Conservation (phyloP, 2,329 filamentous ascomycete species). For the Sarocladium strictum region DNA sequence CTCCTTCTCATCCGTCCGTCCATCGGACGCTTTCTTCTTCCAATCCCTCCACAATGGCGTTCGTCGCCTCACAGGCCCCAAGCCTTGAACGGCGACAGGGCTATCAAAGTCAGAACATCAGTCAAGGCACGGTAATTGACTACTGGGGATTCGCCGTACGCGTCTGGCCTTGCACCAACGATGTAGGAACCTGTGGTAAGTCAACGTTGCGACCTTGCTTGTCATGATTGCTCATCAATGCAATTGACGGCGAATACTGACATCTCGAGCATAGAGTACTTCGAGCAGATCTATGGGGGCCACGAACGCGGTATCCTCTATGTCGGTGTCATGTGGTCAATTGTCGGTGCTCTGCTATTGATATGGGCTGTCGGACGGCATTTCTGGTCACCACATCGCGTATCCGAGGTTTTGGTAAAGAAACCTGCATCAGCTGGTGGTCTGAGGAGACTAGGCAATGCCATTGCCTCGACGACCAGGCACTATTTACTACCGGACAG, state of each 20-base stretch:
- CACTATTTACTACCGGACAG: conserved; percentile 56
- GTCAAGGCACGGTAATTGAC: conserved; percentile 15
- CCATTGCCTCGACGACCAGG: conserved; percentile 33
- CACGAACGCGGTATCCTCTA: conserved; percentile 47
- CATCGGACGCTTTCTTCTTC: no score
- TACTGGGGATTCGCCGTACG: conserved; percentile 43
- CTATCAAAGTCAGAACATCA: conserved; percentile 3
- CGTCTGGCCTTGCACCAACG: conserved; percentile 38
- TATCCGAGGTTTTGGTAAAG: background rate
- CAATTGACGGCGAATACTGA: background rate
- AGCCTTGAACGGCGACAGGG: background rate
- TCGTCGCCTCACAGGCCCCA: background rate
- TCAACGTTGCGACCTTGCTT: background rate
- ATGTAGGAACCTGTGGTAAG: conserved; percentile 33
- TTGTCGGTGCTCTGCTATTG: conserved; percentile 36
- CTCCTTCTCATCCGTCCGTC: no score
- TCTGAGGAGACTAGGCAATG: conserved; percentile 26
- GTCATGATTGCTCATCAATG: background rate
- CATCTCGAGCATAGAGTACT: conserved; percentile 27
- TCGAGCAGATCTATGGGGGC: conserved; percentile 43
- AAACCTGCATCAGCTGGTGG: background rate
- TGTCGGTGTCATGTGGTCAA: conserved; percentile 42
- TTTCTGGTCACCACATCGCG: conserved; percentile 11
- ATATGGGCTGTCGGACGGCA: conserved; percentile 30
- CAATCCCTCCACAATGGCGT: background rate